A percentile compares a stretch with the other conserved stretches of the same genome.
phyloP scores from a whole-genome alignment of 768 basidiomycete genomes.

The Russula abietina region DNA sequence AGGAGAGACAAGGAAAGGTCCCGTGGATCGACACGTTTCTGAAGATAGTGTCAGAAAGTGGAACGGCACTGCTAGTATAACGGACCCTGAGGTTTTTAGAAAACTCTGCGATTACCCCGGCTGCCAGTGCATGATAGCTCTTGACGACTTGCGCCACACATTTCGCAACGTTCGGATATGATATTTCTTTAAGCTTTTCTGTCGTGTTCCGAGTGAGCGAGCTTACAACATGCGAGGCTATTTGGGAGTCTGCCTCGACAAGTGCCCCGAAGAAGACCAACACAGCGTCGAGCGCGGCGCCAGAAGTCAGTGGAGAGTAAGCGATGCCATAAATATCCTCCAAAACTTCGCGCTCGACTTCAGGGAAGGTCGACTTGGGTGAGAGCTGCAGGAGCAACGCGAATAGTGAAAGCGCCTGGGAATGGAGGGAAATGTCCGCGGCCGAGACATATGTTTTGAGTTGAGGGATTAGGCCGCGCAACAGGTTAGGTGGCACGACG shows the following conservation, averaged over 20 bases:
- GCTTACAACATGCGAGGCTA: conserved; percentile 76
- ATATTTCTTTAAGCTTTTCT: conserved; percentile 56
- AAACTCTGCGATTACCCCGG: conserved; percentile 81
- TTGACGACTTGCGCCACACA: conserved; percentile 80
- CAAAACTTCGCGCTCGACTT: conserved; percentile 66
- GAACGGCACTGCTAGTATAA: neutral
- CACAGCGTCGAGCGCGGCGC: conserved; percentile 72
- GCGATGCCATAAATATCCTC: conserved; percentile 62
- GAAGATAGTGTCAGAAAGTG: neutral
- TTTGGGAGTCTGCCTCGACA: conserved; percentile 76
- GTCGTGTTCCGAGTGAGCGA: conserved; percentile 62
- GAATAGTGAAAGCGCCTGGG: conserved; percentile 61
- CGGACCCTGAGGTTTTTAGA: conserved; percentile 73
- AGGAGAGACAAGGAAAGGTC: conserved; percentile 78
- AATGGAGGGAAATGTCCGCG: conserved; percentile 70
- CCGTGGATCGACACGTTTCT: conserved; percentile 39
- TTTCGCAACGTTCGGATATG: conserved; percentile 69
- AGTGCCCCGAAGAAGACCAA: conserved; percentile 77
- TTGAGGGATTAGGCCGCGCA: conserved; percentile 59
- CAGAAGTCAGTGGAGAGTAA: conserved; percentile 72
- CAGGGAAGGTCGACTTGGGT: conserved; percentile 63
- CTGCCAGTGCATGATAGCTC: conserved; percentile 62
- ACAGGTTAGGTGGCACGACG: conserved; percentile 51
- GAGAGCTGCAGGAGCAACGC: conserved; percentile 64
- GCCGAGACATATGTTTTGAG: conserved; percentile 71